Base-by-base conservation (phyloP, 768 basidiomycete species). In the Tricholomella constricta region DNA sequence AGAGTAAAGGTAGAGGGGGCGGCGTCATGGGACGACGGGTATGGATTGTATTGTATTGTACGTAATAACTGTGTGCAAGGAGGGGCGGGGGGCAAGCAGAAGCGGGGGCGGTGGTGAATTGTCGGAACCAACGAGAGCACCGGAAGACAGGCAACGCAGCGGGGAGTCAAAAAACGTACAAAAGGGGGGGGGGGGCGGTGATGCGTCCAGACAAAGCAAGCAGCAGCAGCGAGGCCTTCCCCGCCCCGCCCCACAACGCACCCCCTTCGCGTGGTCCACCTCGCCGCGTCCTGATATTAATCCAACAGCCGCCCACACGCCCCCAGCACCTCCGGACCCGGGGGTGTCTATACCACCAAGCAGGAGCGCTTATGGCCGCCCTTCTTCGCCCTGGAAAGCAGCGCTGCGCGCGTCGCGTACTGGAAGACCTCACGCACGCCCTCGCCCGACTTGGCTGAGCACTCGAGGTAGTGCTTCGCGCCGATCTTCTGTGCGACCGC, bases 381-480 rank as follows among this genome's bases (percentile, higher is more conserved):
- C 45, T 58, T 62, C 56, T 59, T 61, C 23, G 56, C 51, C 34
- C 63, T 49, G 29, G 63, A 62, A 56, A 94, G 80, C 32, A 98
- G 83, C 23, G 96, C 95, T 36, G 91, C 88, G 58, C 94, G 87
- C 22, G 96, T 98, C 48, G 97, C 97, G 62, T 89, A 91, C 75
- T 98, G 94, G 85, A 99, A 99, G 40, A 99, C 96, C 73, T 98
- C 95, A 57, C 91, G 87, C 43, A 99, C 96, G 62, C 96, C 95
- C 73, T 98, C 94, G 54, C 95, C 94, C 14, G 93, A 87, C 80
- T 88, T 89, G 69, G 94, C 94, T 48, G 93, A 95, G 72, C 97
- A 99, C 72, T 99, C 97, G 47, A 99, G 86, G 72, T 98, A 99
- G 68, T 93, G 88, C 74, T 86, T 91, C 5, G 97, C 96, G 25